Percentiles rank a stretch among this genome's conserved stretches.
phyloP scores from a whole-genome alignment of 257 asterid species.

The Jasminum sambac region DNA sequence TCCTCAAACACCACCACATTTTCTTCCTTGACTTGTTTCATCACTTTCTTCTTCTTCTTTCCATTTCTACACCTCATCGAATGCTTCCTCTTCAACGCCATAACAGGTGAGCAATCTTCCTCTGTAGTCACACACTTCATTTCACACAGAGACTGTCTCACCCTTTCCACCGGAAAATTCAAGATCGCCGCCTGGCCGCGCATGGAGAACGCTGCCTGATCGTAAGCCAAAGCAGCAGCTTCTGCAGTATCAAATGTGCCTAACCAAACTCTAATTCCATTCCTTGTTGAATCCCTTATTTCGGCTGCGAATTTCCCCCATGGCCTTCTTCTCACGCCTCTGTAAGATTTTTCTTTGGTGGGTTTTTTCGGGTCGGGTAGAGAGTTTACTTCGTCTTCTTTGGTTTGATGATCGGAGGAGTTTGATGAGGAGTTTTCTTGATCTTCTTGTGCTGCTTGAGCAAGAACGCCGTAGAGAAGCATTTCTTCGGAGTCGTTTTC shows the following conservation, averaged over 20 bases:
- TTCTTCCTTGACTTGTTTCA: conserved; percentile 33
- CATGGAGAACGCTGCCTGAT: conserved; percentile 51
- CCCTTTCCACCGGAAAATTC: conserved; percentile 47
- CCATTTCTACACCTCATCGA: conserved; percentile 36
- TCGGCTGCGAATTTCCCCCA: conserved; percentile 62
- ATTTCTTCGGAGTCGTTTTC: conserved; percentile 52
- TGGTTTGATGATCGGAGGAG: conserved; percentile 29
- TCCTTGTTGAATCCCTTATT: conserved; percentile 54
- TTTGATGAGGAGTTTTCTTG: conserved; percentile 25
- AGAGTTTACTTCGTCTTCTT: conserved; percentile 41
- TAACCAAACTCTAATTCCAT: conserved; percentile 47
- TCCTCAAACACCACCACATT: conserved; percentile 47
- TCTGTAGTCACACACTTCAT: conserved; percentile 29
- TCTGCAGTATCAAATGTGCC: conserved; percentile 58
- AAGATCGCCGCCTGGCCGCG: conserved; percentile 40
- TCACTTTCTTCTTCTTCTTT: conserved; percentile 12
- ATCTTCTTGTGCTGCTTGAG: conserved; percentile 28
- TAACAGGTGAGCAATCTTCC: conserved; percentile 41
- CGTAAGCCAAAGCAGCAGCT: conserved; percentile 54
- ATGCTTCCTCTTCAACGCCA: conserved; percentile 49
- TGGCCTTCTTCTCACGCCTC: conserved; percentile 52
- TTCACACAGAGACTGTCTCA: conserved; percentile 38
- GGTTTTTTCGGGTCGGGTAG: background rate
- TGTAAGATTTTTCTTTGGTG: conserved; percentile 31
- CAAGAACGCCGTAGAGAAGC: conserved; percentile 44